Evolutionary conservation across 2,329 filamentous ascomycete species (phyloP), one percentile per base, ranked within the genome.

Genomic region (Ilyonectria robusta): DNA sequence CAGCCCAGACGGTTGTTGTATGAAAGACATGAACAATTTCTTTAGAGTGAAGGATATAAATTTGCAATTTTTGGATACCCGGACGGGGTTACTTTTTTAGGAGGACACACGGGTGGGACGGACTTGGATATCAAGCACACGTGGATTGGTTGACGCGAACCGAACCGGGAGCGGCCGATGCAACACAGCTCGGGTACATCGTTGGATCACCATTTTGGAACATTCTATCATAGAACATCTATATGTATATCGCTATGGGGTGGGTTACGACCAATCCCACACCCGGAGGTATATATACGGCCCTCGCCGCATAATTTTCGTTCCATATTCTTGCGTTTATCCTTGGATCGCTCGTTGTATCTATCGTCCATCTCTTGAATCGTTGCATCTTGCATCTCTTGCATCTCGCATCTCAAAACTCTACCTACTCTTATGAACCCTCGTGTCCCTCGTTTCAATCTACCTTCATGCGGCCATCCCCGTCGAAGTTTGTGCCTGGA

Each of bases 1-100:
- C 42, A 9, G 33, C 63, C 3, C 70, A 70, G 53, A 67, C 73
- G 29, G 19, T 67, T 9, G 35, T 61, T 19, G 66, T 53, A 23
- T 71, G 63, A 69, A n/a, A 8, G 31, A 37, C 37, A 29, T 37
- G 50, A n/a, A 31, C 46, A 9, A 56, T 54, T 53, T 51, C 54
- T 48, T 59, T 71, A 73, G 62, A 73, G 50, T 6, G 51, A 51
- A 46, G 56, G 44, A 57, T 26, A 21, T 50, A 26, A 29, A 26
- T 26, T 17, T 19, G 31, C n/a, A n/a, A 53, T 21, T 13, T 26
- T 17, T 13, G 42, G 42, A 58, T 47, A 58, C 35, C 19, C 21
- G 23, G 54, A 46, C 6, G 15, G 48, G 17, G 23, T 33, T 53
- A 33, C 9, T 29, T 10, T 42, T n/a, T 19, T 9, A 40, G 10